phyloP scores from a whole-genome alignment of 192 early-diverging fungal genomes.

The Gamsiella multidivaricata region DNA sequence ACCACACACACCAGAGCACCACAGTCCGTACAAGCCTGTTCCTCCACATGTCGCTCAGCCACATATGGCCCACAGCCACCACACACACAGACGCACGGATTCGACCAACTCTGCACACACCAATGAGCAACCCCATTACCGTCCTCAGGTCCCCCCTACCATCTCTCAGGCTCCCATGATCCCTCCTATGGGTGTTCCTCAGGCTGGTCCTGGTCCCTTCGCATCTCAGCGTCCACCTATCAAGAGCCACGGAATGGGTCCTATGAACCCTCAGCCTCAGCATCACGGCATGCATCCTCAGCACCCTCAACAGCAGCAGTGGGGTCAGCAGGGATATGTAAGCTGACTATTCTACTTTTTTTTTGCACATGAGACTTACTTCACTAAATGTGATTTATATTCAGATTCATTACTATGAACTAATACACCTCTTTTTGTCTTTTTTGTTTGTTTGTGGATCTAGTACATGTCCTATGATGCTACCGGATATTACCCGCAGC shows the following conservation, averaged over 20 bases:
- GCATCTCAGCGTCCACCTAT: slow-evolving; percentile 32
- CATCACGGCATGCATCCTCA: slow-evolving; percentile 43
- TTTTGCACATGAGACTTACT: too few species aligned
- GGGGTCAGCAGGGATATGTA: slow-evolving; percentile 27
- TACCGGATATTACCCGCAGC: slow-evolving; percentile 25
- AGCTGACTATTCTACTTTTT: neutral
- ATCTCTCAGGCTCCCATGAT: slow-evolving; percentile 39
- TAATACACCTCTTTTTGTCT: too few species aligned
- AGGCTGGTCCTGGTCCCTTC: slow-evolving; percentile 39
- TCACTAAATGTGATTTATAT: too few species aligned
- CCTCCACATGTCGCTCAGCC: slow-evolving; percentile 36
- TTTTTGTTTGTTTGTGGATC: too few species aligned
- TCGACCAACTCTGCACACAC: slow-evolving; percentile 50
- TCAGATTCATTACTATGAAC: too few species aligned
- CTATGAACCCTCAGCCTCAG: slow-evolving; percentile 33
- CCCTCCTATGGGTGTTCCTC: slow-evolving; percentile 49
- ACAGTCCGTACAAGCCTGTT: slow-evolving; percentile 43
- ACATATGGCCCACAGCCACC: slow-evolving; percentile 30
- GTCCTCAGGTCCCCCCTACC: slow-evolving; percentile 41
- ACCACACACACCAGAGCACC: slow-evolving; percentile 20
- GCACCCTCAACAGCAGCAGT: slow-evolving; percentile 15
- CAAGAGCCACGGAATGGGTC: slow-evolving; percentile 34
- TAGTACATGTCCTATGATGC: slow-evolving; percentile 33
- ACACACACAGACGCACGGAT: slow-evolving; percentile 44
- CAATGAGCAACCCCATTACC: slow-evolving; percentile 54